These are phyloP conservation scores for Xylariaceae sp. DNA, from an alignment of 2,329 filamentous ascomycete genomes.

Conservation along the genomic window DNA sequence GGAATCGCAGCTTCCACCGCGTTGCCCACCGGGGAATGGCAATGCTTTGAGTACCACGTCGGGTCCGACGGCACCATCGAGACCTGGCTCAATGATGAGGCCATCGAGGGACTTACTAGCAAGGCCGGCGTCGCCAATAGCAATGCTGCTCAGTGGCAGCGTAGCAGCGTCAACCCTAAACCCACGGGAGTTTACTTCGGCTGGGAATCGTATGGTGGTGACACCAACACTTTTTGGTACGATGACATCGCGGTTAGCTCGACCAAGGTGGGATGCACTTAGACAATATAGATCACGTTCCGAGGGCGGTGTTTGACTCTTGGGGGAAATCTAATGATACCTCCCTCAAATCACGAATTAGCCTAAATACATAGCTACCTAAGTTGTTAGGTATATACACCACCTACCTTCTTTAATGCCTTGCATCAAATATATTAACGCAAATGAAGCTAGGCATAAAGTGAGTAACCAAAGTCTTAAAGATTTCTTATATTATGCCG, in stretches of 20 bases:
- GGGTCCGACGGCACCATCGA: constrained; percentile 60
- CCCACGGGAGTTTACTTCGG: constrained; percentile 62
- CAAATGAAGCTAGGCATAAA: too few species aligned
- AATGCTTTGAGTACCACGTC: constrained; percentile 65
- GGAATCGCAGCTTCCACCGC: constrained; percentile 57
- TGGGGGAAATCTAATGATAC: too few species aligned
- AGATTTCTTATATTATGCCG: too few species aligned
- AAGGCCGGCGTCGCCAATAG: constrained; percentile 51
- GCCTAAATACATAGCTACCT: too few species aligned
- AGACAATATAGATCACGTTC: too few species aligned
- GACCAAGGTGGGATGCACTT: too few species aligned
- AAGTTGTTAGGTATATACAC: too few species aligned
- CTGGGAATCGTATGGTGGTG: constrained; percentile 65
- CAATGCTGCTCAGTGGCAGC: constrained; percentile 57
- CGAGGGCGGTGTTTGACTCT: too few species aligned
- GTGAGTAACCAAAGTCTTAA: too few species aligned
- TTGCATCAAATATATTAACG: too few species aligned
- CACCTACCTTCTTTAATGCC: too few species aligned
- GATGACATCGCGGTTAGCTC: constrained; percentile 58
- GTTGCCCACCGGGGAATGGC: constrained; percentile 54
- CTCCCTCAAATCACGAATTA: too few species aligned
- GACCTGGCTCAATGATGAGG: constrained; percentile 60
- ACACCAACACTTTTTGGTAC: constrained; percentile 65
- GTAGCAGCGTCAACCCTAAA: constrained; percentile 52
- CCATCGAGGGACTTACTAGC: constrained; percentile 54